Conservation (phyloP, 2,329 filamentous ascomycete genomes). For the Fusarium humuli region DNA sequence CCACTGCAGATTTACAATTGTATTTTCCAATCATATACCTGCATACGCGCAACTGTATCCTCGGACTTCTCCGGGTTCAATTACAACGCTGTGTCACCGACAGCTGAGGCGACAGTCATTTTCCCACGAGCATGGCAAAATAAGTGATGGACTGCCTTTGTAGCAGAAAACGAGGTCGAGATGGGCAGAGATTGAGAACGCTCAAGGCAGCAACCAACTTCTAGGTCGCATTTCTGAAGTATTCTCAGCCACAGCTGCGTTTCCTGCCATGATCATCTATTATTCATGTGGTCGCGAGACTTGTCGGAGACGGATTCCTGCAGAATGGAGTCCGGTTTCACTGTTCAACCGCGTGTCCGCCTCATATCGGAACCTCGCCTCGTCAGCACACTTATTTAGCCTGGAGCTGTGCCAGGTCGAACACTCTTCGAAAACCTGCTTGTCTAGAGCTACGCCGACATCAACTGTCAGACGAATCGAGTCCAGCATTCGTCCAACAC, state of each 20-base stretch:
- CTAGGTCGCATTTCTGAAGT: background rate
- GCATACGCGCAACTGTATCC: no score
- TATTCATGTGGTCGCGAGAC: background rate
- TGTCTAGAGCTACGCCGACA: slow-evolving; percentile 27
- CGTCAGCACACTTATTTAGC: slow-evolving; percentile 20
- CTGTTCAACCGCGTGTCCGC: background rate
- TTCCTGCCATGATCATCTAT: background rate
- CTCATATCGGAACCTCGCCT: slow-evolving; percentile 20
- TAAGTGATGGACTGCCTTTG: background rate
- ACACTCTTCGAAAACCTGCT: slow-evolving; percentile 22
- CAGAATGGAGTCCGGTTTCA: slow-evolving; percentile 5
- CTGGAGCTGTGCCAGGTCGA: slow-evolving; percentile 15
- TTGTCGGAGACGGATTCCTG: slow-evolving; percentile 22
- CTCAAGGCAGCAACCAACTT: background rate
- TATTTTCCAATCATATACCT: background rate
- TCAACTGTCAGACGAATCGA: slow-evolving; percentile 31
- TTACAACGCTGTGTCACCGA: background rate
- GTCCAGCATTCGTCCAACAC: slow-evolving; percentile 18
- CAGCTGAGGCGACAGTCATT: background rate
- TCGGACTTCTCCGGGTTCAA: background rate
- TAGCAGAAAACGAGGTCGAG: background rate
- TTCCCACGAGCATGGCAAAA: background rate
- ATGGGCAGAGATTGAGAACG: background rate
- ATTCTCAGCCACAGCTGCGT: background rate
- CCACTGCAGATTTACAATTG: background rate